Base-by-base conservation (phyloP, 2,329 filamentous ascomycete species). In the Verticillium isaacii region DNA sequence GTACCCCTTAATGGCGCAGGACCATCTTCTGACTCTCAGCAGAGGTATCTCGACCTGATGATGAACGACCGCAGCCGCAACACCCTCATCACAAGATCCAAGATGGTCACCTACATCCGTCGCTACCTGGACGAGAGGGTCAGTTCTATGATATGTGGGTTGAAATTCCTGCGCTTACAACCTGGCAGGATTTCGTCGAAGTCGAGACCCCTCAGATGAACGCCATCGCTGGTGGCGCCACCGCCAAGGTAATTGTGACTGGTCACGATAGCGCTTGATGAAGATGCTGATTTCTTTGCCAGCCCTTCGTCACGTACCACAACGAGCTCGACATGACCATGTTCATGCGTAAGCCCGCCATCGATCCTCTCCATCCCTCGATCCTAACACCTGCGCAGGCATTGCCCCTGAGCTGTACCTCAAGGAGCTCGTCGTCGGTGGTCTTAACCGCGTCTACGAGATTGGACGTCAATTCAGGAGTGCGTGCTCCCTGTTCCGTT, bases 181-280 rank as follows among this genome's bases (percentile, higher is more conserved):
- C 11, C 5, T n/a, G 5, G 12, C 34, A 61, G 59, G 91, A 94
- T 70, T 99, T 99, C 76, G 83, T 93, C 61, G 93, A 97, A 75
- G 93, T 98, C 32, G 92, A 98, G 79, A 99, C 95, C 0, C 94
- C 95, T 5, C 97, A 98, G 87, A 93, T 99, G 85, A 96, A 97
- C 75, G 86, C 91, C 71, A 96, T 97, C 73, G 93, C 95, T 34
- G 96, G 95, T 68, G 95, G 95, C 73, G 95, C 95, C 37, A 98
- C 95, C 1, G 95, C 95, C 63, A 93, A 91, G 32, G 54, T 32
- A 32, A 56, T 9, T 17, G 8, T n/a, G 11, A 11, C 8, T 23
- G 23, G 8, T n/a, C 17, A 14, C 3, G n/a, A 34, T 5, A 11
- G 9, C 19, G 12, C 34, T 34, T 25, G 6, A 11, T 56, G 29